phyloP scores from a whole-genome alignment of 2,329 filamentous ascomycete species.

The Pseudodiploospora longispora region DNA sequence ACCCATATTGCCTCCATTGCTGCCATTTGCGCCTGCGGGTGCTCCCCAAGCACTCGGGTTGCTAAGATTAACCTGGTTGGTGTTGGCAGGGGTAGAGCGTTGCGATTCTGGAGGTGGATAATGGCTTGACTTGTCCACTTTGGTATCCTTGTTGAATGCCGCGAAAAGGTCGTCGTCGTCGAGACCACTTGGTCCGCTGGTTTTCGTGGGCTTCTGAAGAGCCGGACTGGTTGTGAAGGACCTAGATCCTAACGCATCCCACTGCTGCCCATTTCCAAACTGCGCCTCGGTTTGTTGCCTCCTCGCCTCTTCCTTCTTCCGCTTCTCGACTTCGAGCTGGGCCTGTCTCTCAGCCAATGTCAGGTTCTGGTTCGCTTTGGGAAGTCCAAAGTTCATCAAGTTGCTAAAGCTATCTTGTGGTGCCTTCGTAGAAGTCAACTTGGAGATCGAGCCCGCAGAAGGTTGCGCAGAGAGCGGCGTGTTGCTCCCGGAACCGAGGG shows the following conservation, averaged over 20 bases:
- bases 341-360: slow-evolving; percentile 71
- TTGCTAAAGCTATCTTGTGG: slow-evolving; percentile 70
- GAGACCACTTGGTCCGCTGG: slow-evolving; percentile 14
- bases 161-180: slow-evolving; percentile 60
- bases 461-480: slow-evolving; percentile 47
- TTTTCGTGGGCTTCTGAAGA: slow-evolving; percentile 5
- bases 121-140: slow-evolving; percentile 58
- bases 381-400: slow-evolving; percentile 52
- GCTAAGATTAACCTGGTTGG: slow-evolving; percentile 40
- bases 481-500: slow-evolving; percentile 46
- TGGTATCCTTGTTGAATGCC: slow-evolving; percentile 57
- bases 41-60: slow-evolving; percentile 45
- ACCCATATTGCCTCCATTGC: slow-evolving; percentile 30
- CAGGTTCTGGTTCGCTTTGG: slow-evolving; percentile 60
- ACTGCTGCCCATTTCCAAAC: slow-evolving; percentile 70
- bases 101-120: slow-evolving; percentile 47
- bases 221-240: slow-evolving; percentile 31
- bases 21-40: slow-evolving; percentile 11
- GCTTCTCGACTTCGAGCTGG: slow-evolving; percentile 56
- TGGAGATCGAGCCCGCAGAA: slow-evolving; percentile 35
- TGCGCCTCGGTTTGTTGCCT: slow-evolving; percentile 64
- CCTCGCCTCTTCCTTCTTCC: slow-evolving; percentile 65
- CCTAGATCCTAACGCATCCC: slow-evolving; percentile 60
- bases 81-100: slow-evolving; percentile 37
- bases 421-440: slow-evolving; percentile 39